Evolutionary conservation across 1,139 yeast genomes (phyloP).

Genomic region (Sugiyamaella grinbergsii): DNA sequence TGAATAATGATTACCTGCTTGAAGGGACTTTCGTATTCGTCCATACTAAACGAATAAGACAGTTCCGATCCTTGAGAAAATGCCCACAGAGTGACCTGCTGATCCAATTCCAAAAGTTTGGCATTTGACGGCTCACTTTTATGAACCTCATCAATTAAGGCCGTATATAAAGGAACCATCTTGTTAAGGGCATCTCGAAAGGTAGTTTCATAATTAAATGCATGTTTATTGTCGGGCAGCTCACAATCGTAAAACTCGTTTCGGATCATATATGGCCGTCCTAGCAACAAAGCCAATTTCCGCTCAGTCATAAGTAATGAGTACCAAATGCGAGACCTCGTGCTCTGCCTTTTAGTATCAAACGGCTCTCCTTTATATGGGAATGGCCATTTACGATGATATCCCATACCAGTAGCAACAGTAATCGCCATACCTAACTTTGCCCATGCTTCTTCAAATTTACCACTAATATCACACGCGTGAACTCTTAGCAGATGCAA

Average conservation of each 20-base stretch:
- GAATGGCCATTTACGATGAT: slow-evolving; percentile 29
- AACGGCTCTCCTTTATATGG: slow-evolving; percentile 14
- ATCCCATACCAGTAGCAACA: slow-evolving; percentile 31
- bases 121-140: slow-evolving; percentile 20
- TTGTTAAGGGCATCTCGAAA: slow-evolving; percentile 29
- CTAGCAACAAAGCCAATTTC: slow-evolving; percentile 27
- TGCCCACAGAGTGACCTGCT: slow-evolving; percentile 24
- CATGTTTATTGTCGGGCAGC: slow-evolving; percentile 15
- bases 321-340: slow-evolving; percentile 28
- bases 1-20: slow-evolving; percentile 19
- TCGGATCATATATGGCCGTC: slow-evolving; percentile 28
- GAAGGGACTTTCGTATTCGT: slow-evolving; percentile 12
- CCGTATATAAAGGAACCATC: slow-evolving; percentile 27
- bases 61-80: slow-evolving; percentile 18
- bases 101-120: slow-evolving; percentile 25
- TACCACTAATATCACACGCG: slow-evolving; percentile 25
- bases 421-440: slow-evolving; percentile 26
- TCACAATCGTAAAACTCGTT: slow-evolving; percentile 24
- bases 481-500: slow-evolving; percentile 23
- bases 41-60: slow-evolving; percentile 13
- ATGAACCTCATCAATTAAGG: slow-evolving; percentile 26
- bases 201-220: slow-evolving; percentile 25
- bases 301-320: slow-evolving; percentile 27
- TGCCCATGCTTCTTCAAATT: slow-evolving; percentile 29
- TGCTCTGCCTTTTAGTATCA: slow-evolving; percentile 6